Evolutionary conservation across 2,329 filamentous ascomycete species (phyloP).

Genomic region (Emmonsiellopsis sp.): DNA sequence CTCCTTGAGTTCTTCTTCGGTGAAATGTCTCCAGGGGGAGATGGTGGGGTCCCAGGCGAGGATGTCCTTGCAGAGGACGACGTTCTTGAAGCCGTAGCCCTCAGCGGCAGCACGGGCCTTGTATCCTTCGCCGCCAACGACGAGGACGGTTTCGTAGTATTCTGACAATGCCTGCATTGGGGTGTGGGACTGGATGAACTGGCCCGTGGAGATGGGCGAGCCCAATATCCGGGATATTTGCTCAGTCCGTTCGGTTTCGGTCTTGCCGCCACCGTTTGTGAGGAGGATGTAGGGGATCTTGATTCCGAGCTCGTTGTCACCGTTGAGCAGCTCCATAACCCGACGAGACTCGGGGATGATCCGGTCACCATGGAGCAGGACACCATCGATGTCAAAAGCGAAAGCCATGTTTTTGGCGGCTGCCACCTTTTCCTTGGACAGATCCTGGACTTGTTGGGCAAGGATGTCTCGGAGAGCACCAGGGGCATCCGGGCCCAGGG

Average conservation of each 20-base stretch:
- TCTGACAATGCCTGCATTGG: slow-evolving; percentile 67
- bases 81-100: slow-evolving; percentile 64
- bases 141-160: slow-evolving; percentile 68
- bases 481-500: slow-evolving; percentile 51
- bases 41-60: slow-evolving; percentile 60
- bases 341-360: slow-evolving; percentile 59
- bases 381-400: slow-evolving; percentile 62
- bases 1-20: slow-evolving; percentile 56
- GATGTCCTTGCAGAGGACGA: slow-evolving; percentile 66
- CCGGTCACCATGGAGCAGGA: slow-evolving; percentile 63
- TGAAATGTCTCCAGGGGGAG: slow-evolving; percentile 61
- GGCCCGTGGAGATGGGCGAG: slow-evolving; percentile 57
- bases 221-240: slow-evolving; percentile 60
- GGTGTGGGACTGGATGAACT: slow-evolving; percentile 71
- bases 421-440: slow-evolving; percentile 56
- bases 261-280: slow-evolving; percentile 67
- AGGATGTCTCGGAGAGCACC: slow-evolving; percentile 56
- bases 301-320: slow-evolving; percentile 68
- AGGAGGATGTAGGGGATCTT: slow-evolving; percentile 69
- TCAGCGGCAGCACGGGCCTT: slow-evolving; percentile 65
- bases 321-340: slow-evolving; percentile 62
- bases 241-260: slow-evolving; percentile 54
- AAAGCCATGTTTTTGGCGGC: slow-evolving; percentile 74
- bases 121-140: slow-evolving; percentile 67
- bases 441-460: slow-evolving; percentile 60